Base-by-base conservation (phyloP, 305 asterid species). In the Fraxinus xanthoxyloides region DNA sequence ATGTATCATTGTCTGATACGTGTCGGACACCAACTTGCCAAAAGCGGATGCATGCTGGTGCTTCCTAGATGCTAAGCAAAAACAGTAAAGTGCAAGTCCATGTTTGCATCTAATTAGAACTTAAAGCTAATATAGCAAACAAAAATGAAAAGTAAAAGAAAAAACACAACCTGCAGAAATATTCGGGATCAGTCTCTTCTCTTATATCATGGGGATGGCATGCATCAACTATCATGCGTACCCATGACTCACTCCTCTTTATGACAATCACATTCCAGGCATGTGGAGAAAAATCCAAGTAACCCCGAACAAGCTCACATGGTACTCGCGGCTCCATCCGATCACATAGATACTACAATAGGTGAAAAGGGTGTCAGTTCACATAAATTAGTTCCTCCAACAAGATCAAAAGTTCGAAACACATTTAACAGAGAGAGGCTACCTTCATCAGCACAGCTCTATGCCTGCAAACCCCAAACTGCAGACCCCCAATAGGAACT, bases 401-500 rank as follows among this genome's bases (percentile, higher is more conserved):
- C 23, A 28, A 73, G 79, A 73, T 7, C 40, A 54, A 79, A 82
- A 79, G 38, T 21, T 4, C 24, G 74, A 77, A 76, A 89, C 54
- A 76, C 24, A 61, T 21, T 28, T 21, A 75, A 54, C 7, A 77
- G 30, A 78, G 80, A 76, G 81, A 34, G 43, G 31, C n/a, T 85
- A 94, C 99, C 97, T 95, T 95, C 97, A 95, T 88, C 84, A 95
- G 93, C 90, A 95, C 79, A 5, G 99, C 97, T 86, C 98, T 94
- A 84, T 95, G 99, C 84, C 99, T 86, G 89, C 99, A 95, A 79
- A 95, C 91, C 78, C 99, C 99, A 89, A 91, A 94, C 85, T 91
- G 95, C 85, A 95, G 82, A 72, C 91, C 91, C 73, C 99, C 99
- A 84, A 95, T 88, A 81, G 98, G 98, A 91, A 95, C 97, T 75